A percentile compares a stretch with the other conserved stretches of the same genome.
Evolutionary conservation across 169 alveolate species (phyloP).

Genomic region (Hepatocystis sp.): DNA sequence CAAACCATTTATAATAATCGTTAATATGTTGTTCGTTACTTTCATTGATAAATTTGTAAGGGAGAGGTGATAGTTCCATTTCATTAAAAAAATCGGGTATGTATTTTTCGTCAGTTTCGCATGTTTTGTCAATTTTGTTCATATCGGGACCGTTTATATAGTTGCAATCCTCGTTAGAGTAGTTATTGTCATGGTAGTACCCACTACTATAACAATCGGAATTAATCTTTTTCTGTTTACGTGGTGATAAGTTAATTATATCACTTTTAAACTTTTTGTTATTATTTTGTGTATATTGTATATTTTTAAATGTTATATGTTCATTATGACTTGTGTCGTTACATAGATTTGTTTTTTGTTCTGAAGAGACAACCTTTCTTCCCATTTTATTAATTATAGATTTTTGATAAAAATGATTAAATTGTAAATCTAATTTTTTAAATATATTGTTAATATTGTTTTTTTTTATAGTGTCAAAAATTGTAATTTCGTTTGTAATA

Average conservation of each 20-base stretch:
- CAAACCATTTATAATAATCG: slow-evolving; percentile 70
- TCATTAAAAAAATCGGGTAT: slow-evolving; percentile 6
- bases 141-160: not conserved
- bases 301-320: no score
- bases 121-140: not conserved
- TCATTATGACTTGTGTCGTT: not conserved
- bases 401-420: slow-evolving; percentile 32
- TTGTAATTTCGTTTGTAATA: slow-evolving; percentile 27
- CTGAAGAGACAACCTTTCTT: no score
- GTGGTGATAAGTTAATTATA: no score
- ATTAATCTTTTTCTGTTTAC: no score
- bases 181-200: no score
- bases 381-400: slow-evolving; percentile 24
- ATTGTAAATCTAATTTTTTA: slow-evolving; percentile 15
- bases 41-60: slow-evolving; percentile 56
- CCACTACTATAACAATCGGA: no score
- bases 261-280: no score
- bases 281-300: no score
- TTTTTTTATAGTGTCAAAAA: slow-evolving; percentile 11
- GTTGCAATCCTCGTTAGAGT: no score
- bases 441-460: slow-evolving; percentile 30
- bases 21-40: slow-evolving; percentile 12
- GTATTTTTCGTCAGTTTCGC: not conserved
- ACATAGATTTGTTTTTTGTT: not conserved
- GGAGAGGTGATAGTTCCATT: slow-evolving; percentile 50